These are phyloP conservation scores for Tetrastigma voinierianum DNA, from an alignment of 164 flowering plant genomes.

Conservation along the genomic window DNA sequence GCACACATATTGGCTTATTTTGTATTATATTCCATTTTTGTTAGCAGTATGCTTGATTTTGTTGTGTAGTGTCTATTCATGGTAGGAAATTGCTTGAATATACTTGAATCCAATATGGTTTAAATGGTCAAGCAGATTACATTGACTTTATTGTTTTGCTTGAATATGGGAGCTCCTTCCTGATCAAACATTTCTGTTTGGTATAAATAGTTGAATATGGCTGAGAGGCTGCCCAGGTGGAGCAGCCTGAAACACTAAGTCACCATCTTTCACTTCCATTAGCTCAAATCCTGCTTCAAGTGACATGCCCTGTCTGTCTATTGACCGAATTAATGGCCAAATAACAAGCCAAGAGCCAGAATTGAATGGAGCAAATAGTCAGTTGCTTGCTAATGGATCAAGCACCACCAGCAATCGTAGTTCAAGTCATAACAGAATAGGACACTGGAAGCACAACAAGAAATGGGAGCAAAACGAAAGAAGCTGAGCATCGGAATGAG, in stretches of 20 bases:
- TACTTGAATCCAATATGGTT: too few species aligned
- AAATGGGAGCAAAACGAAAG: constrained; percentile 63
- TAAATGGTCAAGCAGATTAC: neutral
- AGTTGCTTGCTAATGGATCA: constrained; percentile 56
- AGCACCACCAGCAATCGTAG: constrained; percentile 39
- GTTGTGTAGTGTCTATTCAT: too few species aligned
- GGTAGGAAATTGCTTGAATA: too few species aligned
- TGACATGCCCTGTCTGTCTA: constrained; percentile 40
- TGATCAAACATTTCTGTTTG: constrained; percentile 1
- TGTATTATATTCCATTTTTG: neutral
- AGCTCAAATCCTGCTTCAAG: constrained; percentile 42
- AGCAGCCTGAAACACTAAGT: constrained; percentile 55
- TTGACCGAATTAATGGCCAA: constrained; percentile 54
- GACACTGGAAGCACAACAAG: constrained; percentile 42
- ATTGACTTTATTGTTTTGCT: neutral
- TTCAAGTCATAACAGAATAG: constrained; percentile 42
- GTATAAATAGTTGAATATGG: constrained; percentile 76
- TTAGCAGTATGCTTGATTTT: neutral
- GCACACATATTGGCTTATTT: neutral
- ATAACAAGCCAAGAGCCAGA: constrained; percentile 42
- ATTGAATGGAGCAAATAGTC: constrained; percentile 43
- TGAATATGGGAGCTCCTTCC: neutral
- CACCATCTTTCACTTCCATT: constrained; percentile 50
- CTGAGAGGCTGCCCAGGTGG: constrained; percentile 90
- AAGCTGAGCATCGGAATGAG: constrained; percentile 58